phyloP scores from a whole-genome alignment of 345 rosid species.

The Eucalyptus regnans region DNA sequence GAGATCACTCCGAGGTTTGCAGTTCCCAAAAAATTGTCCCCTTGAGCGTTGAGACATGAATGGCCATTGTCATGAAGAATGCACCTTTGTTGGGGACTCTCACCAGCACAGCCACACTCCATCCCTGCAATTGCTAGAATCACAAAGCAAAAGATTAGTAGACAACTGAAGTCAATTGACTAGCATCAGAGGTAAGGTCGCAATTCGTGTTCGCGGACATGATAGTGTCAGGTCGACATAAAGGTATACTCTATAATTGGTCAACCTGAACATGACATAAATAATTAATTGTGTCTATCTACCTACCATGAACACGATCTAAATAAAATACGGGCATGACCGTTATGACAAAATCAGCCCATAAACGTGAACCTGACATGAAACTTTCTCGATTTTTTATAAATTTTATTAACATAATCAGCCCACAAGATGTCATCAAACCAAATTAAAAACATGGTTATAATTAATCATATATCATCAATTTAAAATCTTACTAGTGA shows the following conservation, averaged over 20 bases:
- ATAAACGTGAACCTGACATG: neutral
- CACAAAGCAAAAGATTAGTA: neutral
- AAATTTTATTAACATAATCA: neutral
- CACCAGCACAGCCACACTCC: constrained; percentile 35
- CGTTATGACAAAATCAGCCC: neutral
- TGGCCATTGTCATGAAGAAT: constrained; percentile 20
- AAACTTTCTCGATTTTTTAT: neutral
- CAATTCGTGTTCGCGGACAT: neutral
- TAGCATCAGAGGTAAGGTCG: neutral
- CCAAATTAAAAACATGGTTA: neutral
- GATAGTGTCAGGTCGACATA: neutral
- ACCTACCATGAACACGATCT: neutral
- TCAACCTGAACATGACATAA: neutral
- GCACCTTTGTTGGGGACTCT: constrained; percentile 29
- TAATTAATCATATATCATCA: neutral
- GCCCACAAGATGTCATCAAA: neutral
- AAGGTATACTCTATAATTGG: neutral
- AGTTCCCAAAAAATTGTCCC: constrained; percentile 32
- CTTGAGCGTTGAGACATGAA: constrained; percentile 19
- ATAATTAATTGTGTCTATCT: neutral
- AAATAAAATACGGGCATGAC: neutral
- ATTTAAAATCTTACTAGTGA: neutral
- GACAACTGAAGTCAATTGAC: neutral
- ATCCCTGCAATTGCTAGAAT: neutral
- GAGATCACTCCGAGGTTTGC: constrained; percentile 21